A percentile compares a stretch with the other conserved stretches of the same genome.
Evolutionary conservation across 345 rosid genomes (phyloP).

Genomic region (Nasturtium officinale): DNA sequence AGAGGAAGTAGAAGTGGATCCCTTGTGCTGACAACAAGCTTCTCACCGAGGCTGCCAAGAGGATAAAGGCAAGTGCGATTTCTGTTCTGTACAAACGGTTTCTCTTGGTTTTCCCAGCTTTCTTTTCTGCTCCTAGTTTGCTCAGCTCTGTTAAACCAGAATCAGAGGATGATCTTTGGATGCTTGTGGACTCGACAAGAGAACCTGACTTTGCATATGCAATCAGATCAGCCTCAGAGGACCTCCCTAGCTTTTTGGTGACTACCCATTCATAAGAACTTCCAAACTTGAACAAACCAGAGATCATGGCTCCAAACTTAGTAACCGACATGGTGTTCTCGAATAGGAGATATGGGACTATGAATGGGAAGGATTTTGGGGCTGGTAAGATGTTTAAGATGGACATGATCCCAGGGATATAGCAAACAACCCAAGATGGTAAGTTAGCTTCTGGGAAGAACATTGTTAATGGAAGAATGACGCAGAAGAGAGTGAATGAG

Average conservation of each 20-base stretch:
- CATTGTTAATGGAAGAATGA: slow-evolving; percentile 88
- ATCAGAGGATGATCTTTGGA: slow-evolving; percentile 66
- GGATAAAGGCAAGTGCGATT: slow-evolving; percentile 67
- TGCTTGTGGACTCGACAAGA: slow-evolving; percentile 40
- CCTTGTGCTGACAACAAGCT: slow-evolving; percentile 91
- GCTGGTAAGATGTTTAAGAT: slow-evolving; percentile 81
- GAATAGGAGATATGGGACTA: slow-evolving; percentile 83
- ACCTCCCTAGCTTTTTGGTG: slow-evolving; percentile 80
- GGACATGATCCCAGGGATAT: slow-evolving; percentile 85
- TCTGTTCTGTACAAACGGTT: slow-evolving; percentile 76
- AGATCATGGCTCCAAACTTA: slow-evolving; percentile 88
- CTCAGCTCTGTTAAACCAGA: slow-evolving; percentile 65
- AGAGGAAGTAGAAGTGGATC: slow-evolving; percentile 82
- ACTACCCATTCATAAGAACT: slow-evolving; percentile 87
- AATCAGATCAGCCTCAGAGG: slow-evolving; percentile 71
- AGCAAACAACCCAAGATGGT: slow-evolving; percentile 93
- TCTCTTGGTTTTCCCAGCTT: slow-evolving; percentile 52
- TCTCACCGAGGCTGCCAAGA: slow-evolving; percentile 68
- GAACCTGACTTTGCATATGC: slow-evolving; percentile 65
- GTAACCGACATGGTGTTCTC: slow-evolving; percentile 96
- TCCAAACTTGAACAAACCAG: slow-evolving; percentile 74
- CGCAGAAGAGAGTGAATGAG: slow-evolving; percentile 94
- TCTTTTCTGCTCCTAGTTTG: slow-evolving; percentile 46
- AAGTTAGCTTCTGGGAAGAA: slow-evolving; percentile 88
- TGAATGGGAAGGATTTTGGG: slow-evolving; percentile 78